Evolutionary conservation across 2,329 filamentous ascomycete genomes (phyloP).

Genomic region (Aspergillus phoenicis): DNA sequence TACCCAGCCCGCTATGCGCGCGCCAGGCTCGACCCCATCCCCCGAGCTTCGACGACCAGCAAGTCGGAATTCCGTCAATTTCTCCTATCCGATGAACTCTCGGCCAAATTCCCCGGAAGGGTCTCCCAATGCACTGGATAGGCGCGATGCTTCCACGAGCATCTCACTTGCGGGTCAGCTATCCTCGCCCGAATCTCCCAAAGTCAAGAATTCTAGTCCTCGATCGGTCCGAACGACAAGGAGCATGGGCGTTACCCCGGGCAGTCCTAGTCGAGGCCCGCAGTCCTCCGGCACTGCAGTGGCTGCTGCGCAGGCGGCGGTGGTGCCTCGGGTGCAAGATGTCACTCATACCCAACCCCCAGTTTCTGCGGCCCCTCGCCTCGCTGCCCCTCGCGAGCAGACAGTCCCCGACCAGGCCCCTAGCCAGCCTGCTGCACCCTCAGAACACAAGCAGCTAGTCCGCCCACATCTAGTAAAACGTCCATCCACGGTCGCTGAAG

Average conservation of each 20-base stretch:
- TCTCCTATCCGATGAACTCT: slow-evolving; percentile 49
- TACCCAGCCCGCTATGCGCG: slow-evolving; percentile 17
- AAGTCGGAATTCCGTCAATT: slow-evolving; percentile 52
- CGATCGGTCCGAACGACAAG: slow-evolving; percentile 21
- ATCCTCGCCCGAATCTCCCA: slow-evolving; percentile 27
- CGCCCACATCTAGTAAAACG: slow-evolving; percentile 30
- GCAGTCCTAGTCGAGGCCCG: slow-evolving; percentile 29
- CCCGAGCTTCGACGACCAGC: slow-evolving; percentile 41
- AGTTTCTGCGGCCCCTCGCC: background rate
- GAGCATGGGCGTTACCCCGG: slow-evolving; percentile 26
- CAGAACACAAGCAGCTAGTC: slow-evolving; percentile 3
- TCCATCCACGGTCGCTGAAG: slow-evolving; percentile 46
- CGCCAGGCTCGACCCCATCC: slow-evolving; percentile 30
- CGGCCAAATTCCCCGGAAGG: slow-evolving; percentile 44
- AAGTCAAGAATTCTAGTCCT: slow-evolving; percentile 27
- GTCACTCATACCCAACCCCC: background rate
- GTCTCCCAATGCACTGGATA: slow-evolving; percentile 19
- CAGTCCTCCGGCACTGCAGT: slow-evolving; percentile 33
- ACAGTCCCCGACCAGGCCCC: background rate
- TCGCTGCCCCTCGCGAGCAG: background rate
- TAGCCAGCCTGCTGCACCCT: background rate
- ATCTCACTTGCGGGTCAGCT: slow-evolving; percentile 24
- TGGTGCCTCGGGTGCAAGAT: slow-evolving; percentile 18
- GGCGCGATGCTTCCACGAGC: slow-evolving; percentile 17
- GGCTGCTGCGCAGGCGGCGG: slow-evolving; percentile 34